phyloP scores from a whole-genome alignment of 2,329 filamentous ascomycete genomes.

The Pseudomassariella vexata region DNA sequence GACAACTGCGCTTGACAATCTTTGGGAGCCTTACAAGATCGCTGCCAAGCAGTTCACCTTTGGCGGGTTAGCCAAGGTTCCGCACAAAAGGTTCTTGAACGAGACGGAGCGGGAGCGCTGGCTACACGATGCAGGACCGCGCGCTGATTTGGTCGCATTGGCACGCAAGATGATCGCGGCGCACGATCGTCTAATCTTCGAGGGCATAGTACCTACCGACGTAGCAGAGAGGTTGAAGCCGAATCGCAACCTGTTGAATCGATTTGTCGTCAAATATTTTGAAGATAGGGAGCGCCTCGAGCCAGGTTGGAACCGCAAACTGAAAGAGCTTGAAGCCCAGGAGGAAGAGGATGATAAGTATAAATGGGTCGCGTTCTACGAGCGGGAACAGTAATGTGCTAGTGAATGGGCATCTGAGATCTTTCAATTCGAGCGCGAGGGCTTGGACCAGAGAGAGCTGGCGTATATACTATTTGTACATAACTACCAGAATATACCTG shows the following conservation, averaged over 20 bases:
- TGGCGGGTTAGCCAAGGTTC: constrained; percentile 3
- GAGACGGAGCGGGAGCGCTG: constrained; percentile 8
- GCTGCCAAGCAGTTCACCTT: constrained; percentile 15
- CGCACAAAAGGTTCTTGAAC: not conserved
- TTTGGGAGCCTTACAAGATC: constrained; percentile 43
- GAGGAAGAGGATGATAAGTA: no score
- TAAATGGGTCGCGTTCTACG: no score
- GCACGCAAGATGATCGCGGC: constrained; percentile 23
- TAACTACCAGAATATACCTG: no score
- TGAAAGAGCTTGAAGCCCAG: no score
- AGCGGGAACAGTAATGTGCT: no score
- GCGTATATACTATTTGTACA: no score
- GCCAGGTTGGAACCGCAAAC: constrained; percentile 9
- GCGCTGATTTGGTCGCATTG: constrained; percentile 17
- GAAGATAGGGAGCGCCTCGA: constrained; percentile 12
- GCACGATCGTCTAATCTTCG: constrained; percentile 17
- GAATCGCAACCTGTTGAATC: constrained; percentile 16
- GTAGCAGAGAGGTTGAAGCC: constrained; percentile 10
- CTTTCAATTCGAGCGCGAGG: no score
- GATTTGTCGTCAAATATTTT: constrained; percentile 17
- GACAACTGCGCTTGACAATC: constrained; percentile 38
- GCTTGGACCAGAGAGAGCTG: no score
- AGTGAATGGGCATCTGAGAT: no score
- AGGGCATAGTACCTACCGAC: constrained; percentile 10
- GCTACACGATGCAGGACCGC: constrained; percentile 1